phyloP scores from a whole-genome alignment of 352 stramenopile genomes.

The Pythium aphanidermatum region DNA sequence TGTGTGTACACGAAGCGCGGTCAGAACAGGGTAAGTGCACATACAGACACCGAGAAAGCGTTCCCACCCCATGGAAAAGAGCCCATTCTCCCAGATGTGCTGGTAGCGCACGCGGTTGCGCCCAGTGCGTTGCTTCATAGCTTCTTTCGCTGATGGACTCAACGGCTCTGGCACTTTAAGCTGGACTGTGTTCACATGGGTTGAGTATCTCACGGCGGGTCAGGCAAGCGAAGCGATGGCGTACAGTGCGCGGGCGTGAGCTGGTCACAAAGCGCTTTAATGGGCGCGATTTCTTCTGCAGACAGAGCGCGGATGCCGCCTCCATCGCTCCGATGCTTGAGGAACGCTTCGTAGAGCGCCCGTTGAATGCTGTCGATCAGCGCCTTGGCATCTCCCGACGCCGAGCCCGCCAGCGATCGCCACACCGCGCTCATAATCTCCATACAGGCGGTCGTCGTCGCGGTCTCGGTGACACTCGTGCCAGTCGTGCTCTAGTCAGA shows the following conservation, averaged over 20 bases:
- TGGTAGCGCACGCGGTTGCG: slow-evolving; percentile 55
- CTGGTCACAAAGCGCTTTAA: slow-evolving; percentile 64
- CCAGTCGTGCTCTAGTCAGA: no score
- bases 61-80: slow-evolving; percentile 71
- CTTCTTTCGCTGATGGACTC: neutral
- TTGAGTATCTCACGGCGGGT: no score
- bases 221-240: no score
- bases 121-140: slow-evolving; percentile 1
- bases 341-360: slow-evolving; percentile 35
- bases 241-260: slow-evolving; percentile 64
- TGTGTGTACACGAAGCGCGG: slow-evolving; percentile 13
- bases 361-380: slow-evolving; percentile 48
- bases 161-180: slow-evolving; percentile 33
- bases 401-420: slow-evolving; percentile 25
- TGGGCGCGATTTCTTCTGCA: slow-evolving; percentile 47
- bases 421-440: slow-evolving; percentile 42
- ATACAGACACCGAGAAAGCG: neutral
- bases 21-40: neutral
- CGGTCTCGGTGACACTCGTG: no score
- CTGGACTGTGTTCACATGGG: slow-evolving; percentile 36
- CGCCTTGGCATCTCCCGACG: slow-evolving; percentile 18
- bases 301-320: slow-evolving; percentile 34
- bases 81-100: slow-evolving; percentile 77
- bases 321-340: slow-evolving; percentile 21
- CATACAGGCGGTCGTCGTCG: slow-evolving; percentile 21